phyloP scores from a whole-genome alignment of 306 rosid species.

The Dalbergia oliveri region DNA sequence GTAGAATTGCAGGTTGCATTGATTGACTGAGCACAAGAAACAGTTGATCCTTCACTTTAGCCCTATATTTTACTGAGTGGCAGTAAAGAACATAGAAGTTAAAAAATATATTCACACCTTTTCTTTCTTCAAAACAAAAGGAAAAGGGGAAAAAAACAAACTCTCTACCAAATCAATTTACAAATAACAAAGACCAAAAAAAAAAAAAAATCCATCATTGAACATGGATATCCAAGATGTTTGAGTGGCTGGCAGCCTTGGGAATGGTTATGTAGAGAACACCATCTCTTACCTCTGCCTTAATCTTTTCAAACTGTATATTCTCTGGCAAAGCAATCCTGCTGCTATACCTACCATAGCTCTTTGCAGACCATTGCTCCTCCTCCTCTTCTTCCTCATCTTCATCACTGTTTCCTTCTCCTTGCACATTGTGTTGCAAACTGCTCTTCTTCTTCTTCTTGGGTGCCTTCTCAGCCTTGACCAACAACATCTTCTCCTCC shows the following conservation, averaged over 20 bases:
- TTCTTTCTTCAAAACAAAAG: too few species aligned
- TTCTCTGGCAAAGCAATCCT: conserved; percentile 84
- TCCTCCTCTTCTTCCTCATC: conserved; percentile 39
- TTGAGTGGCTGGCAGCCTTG: conserved; percentile 48
- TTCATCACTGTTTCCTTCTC: background rate
- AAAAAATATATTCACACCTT: background rate
- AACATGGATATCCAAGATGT: conserved; percentile 63
- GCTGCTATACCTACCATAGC: conserved; percentile 75
- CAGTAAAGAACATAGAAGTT: too few species aligned
- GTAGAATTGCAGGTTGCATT: too few species aligned
- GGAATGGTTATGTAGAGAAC: conserved; percentile 79
- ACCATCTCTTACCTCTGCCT: conserved; percentile 88
- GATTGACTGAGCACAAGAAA: too few species aligned
- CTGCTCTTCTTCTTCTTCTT: conserved; percentile 37
- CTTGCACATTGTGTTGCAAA: background rate
- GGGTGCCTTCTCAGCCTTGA: conserved; percentile 70
- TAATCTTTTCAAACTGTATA: conserved; percentile 73
- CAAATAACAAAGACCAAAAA: too few species aligned
- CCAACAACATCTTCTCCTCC: conserved; percentile 82
- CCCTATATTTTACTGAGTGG: too few species aligned
- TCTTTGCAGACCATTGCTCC: conserved; percentile 73
- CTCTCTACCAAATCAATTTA: background rate
- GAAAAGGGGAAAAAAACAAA: background rate
- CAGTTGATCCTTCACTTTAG: too few species aligned
- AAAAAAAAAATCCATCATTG: conserved; percentile 54